Base-by-base conservation (phyloP, 1,284 basidiomycete species). In the Ustilago nuda region DNA sequence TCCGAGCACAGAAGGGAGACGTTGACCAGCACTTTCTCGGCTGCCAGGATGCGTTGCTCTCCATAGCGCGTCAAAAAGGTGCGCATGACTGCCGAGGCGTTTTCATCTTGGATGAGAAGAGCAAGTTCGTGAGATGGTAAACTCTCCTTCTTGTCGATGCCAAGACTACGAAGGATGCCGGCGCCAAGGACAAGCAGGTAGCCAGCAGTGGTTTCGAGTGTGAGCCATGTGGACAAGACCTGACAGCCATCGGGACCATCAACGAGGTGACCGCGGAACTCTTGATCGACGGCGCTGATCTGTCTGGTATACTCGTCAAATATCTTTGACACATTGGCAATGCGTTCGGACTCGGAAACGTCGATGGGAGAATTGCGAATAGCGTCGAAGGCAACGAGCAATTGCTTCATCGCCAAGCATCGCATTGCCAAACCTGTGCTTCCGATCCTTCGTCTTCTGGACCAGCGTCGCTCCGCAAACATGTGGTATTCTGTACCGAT, bases 391-490 rank as follows among this genome's bases (percentile, higher is more conserved):
- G 66, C 60, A 12, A 17, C 56, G 33, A 75, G 58, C 32, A 70
- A 35, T 43, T 62, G 61, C 41, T 27, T 58, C 55, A 70, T 65
- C n/a, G 53, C 59, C 8, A 75, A 39, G 19, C 66, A 62, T 19
- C 72, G 72, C 66, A 70, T 75, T 27, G 63, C 63, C 17, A 75
- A 63, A 2, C 66, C 72, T 27, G 53, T 48, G 32, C 66, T 75
- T n/a, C 72, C 72, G 8, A 66, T 60, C 8, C 66, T 52, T 1
- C 72, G 72, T 8, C 17, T 32, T 11, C 48, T 11, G 8, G 66
- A 74, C 72, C 72, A 74, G 33, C 53, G 54, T 35, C 56, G 57
- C 13, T 56, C 51, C 27, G 59, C 35, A 27, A 73, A 73, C 5
- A 73, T 56, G 19, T 69, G 66, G 15, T 51, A 66, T 19, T 65